Conservation (phyloP, 2,329 filamentous ascomycete genomes). For the Venturia nashicola region DNA sequence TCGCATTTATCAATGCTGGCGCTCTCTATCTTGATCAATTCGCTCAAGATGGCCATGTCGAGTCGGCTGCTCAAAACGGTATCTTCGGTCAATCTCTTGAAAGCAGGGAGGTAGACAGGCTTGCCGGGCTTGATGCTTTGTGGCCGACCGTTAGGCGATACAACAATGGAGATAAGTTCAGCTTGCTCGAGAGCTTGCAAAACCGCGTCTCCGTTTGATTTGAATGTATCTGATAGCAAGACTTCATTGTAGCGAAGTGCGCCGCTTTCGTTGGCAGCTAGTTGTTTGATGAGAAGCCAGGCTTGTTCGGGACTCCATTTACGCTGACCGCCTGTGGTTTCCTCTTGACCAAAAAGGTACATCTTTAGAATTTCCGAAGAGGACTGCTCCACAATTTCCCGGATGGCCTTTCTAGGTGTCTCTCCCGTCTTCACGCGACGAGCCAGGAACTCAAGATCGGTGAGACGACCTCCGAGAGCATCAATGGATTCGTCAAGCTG, state of each 20-base stretch:
- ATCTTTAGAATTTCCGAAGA: slow-evolving; percentile 88
- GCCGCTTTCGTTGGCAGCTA: slow-evolving; percentile 37
- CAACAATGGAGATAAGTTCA: slow-evolving; percentile 70
- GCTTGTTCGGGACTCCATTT: slow-evolving; percentile 78
- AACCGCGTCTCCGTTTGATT: slow-evolving; percentile 55
- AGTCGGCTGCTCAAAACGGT: slow-evolving; percentile 61
- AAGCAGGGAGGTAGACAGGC: slow-evolving; percentile 77
- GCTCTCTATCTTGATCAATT: slow-evolving; percentile 60
- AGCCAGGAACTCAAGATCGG: slow-evolving; percentile 89
- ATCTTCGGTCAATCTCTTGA: slow-evolving; percentile 59
- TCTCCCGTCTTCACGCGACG: slow-evolving; percentile 80
- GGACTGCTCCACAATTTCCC: slow-evolving; percentile 79
- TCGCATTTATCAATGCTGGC: slow-evolving; percentile 69
- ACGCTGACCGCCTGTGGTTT: slow-evolving; percentile 35
- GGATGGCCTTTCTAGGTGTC: slow-evolving; percentile 64
- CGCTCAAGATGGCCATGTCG: slow-evolving; percentile 51
- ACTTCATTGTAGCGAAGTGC: slow-evolving; percentile 75
- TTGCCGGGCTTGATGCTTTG: slow-evolving; percentile 66
- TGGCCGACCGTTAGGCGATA: slow-evolving; percentile 61
- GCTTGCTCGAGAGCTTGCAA: slow-evolving; percentile 72
- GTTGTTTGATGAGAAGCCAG: slow-evolving; percentile 73
- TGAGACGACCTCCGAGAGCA: slow-evolving; percentile 79
- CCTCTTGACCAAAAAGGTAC: slow-evolving; percentile 58
- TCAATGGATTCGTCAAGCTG: slow-evolving; percentile 75
- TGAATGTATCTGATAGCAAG: slow-evolving; percentile 64